phyloP scores from a whole-genome alignment of 208 protist species.

The Crithidia brevicula region DNA sequence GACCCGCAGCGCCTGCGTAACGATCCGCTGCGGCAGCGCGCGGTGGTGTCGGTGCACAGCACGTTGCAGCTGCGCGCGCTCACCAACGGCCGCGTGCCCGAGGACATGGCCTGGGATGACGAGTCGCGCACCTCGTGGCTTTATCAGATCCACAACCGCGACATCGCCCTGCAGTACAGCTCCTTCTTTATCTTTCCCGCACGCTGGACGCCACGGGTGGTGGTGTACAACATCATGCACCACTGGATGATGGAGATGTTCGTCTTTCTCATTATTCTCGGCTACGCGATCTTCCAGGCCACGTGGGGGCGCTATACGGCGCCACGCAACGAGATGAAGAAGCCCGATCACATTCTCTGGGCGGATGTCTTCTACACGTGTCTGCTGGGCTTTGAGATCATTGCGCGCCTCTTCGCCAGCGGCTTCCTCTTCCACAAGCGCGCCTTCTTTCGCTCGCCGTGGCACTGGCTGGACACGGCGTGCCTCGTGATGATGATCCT shows the following conservation, averaged over 20 bases:
- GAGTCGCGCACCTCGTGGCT: conserved; percentile 61
- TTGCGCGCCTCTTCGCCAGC: conserved; percentile 84
- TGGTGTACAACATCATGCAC: conserved; percentile 91
- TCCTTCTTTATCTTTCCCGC: conserved; percentile 89
- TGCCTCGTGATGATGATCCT: conserved; percentile 82
- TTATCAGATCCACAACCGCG: conserved; percentile 82
- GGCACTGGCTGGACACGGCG: conserved; percentile 92
- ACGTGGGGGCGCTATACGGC: conserved; percentile 73
- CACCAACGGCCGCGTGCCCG: conserved; percentile 60
- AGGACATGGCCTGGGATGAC: conserved; percentile 57
- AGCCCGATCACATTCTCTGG: conserved; percentile 76
- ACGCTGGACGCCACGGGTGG: conserved; percentile 79
- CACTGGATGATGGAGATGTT: conserved; percentile 88
- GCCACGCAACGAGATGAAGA: conserved; percentile 32
- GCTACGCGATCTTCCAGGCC: conserved; percentile 88
- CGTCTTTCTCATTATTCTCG: conserved; percentile 76
- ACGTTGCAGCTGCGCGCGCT: conserved; percentile 62
- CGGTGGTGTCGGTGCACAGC: conserved; percentile 65
- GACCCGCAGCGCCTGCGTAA: conserved; percentile 62
- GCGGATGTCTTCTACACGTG: conserved; percentile 90
- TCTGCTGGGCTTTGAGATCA: conserved; percentile 82
- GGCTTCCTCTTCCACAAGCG: conserved; percentile 81
- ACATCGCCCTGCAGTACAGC: conserved; percentile 76
- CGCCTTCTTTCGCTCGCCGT: conserved; percentile 89
- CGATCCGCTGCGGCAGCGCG: conserved; percentile 47